phyloP scores from a whole-genome alignment of 164 flowering plant species.

The Kingdonia uniflora region DNA sequence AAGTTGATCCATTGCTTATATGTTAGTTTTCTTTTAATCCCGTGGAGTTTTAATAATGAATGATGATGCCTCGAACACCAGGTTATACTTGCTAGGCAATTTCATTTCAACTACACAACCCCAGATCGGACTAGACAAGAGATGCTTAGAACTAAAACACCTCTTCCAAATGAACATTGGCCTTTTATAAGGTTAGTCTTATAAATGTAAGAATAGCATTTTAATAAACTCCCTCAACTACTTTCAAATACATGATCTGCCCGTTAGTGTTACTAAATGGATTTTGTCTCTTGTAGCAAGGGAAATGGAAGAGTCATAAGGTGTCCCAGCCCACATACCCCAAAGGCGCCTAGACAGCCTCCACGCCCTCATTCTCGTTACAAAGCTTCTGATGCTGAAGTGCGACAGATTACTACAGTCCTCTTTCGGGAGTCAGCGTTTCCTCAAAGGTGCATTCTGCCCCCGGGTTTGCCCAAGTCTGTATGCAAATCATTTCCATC shows the following conservation, averaged over 20 bases:
- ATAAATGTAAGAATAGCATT: neutral
- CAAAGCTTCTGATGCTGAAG: constrained; percentile 29
- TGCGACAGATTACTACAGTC: constrained; percentile 70
- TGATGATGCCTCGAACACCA: constrained; percentile 12
- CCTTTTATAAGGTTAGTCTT: constrained; percentile 53
- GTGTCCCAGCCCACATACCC: constrained; percentile 56
- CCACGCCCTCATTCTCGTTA: constrained; percentile 71
- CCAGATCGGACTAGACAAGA: constrained; percentile 91
- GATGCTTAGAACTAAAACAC: constrained; percentile 65
- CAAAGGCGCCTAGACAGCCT: constrained; percentile 76
- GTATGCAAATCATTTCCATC: constrained; percentile 62
- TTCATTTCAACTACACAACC: constrained; percentile 78
- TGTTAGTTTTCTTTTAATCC: constrained; percentile 1
- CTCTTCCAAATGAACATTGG: constrained; percentile 74
- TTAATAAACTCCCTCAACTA: neutral
- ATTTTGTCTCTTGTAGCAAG: constrained; percentile 34
- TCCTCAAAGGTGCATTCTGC: constrained; percentile 43
- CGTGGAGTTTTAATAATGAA: neutral
- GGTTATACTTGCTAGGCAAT: constrained; percentile 71
- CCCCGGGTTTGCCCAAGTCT: constrained; percentile 52
- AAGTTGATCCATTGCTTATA: constrained; percentile 19
- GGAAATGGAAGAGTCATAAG: constrained; percentile 35
- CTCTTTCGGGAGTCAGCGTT: constrained; percentile 70
- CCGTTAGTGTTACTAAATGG: too few relatives aligned
- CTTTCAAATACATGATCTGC: too few relatives aligned